phyloP scores from a whole-genome alignment of 2,329 filamentous ascomycete genomes.

The Fusarium secorum region DNA sequence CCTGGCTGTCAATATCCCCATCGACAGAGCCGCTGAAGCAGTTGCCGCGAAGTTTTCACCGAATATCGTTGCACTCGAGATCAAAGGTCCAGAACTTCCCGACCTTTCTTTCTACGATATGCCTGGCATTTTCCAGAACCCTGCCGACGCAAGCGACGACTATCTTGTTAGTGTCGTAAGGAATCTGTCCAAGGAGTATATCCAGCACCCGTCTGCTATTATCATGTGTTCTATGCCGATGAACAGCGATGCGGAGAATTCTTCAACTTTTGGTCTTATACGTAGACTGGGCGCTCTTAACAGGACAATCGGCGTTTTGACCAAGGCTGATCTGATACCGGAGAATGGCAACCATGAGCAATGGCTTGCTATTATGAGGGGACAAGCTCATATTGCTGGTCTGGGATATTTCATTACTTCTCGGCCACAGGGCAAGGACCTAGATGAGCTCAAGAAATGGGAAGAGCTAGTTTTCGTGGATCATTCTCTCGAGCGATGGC shows the following conservation, averaged over 20 bases:
- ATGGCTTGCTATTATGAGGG: constrained; percentile 70
- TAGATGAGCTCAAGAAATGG: constrained; percentile 61
- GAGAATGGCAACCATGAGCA: constrained; percentile 57
- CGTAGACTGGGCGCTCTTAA: constrained; percentile 61
- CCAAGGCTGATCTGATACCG: constrained; percentile 80
- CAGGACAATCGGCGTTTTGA: constrained; percentile 78
- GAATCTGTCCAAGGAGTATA: constrained; percentile 74
- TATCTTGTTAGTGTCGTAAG: constrained; percentile 77
- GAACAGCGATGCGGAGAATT: constrained; percentile 80
- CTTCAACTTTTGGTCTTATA: constrained; percentile 72
- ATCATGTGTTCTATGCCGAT: constrained; percentile 81
- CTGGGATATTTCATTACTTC: constrained; percentile 84
- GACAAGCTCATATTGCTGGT: constrained; percentile 67
- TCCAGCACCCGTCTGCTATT: constrained; percentile 73
- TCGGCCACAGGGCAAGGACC: constrained; percentile 64
- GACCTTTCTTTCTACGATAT: constrained; percentile 86
- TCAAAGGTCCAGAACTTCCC: constrained; percentile 74
- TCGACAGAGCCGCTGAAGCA: constrained; percentile 49
- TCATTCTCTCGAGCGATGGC: constrained; percentile 54
- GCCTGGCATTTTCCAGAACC: constrained; percentile 80
- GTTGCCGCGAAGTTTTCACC: constrained; percentile 77
- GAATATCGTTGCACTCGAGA: constrained; percentile 80
- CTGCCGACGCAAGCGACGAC: constrained; percentile 68
- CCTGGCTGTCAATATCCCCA: constrained; percentile 48
- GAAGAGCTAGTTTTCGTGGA: constrained; percentile 62